These are phyloP conservation scores for Hirschioporus abietinus DNA, from an alignment of 768 basidiomycete species.

Conservation along the genomic window DNA sequence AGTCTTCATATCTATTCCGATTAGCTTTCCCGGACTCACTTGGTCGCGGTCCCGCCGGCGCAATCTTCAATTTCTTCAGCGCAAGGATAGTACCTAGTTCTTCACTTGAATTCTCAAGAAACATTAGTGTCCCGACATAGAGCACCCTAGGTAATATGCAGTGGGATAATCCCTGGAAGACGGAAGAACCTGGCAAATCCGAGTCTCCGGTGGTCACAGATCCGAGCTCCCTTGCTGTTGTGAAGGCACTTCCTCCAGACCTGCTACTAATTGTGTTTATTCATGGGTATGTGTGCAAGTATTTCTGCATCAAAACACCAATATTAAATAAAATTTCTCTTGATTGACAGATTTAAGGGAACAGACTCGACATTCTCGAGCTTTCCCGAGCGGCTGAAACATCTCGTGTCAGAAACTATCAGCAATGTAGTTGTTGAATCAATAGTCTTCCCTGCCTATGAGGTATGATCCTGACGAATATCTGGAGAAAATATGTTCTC, in stretches of 20 bases:
- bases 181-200: neutral
- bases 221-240: neutral
- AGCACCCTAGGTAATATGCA: neutral
- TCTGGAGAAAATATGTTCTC: conserved; percentile 4
- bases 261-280: conserved; percentile 68
- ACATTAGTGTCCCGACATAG: no score
- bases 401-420: conserved; percentile 66
- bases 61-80: no score
- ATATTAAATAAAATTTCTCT: conserved; percentile 18
- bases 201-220: neutral
- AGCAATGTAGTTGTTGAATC: conserved; percentile 56
- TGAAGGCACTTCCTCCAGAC: conserved; percentile 27
- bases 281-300: conserved; percentile 54
- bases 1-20: no score
- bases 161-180: neutral
- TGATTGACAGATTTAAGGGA: conserved; percentile 42
- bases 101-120: no score
- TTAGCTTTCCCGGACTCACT: no score
- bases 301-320: neutral
- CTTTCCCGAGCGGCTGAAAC: conserved; percentile 77
- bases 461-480: conserved; percentile 41
- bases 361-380: conserved; percentile 66
- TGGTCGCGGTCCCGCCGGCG: no score
- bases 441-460: conserved; percentile 84
- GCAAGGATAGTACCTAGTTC: no score